These are phyloP conservation scores for Coccomyxa sp. DNA, from an alignment of 139 green algal species.

Conservation along the genomic window DNA sequence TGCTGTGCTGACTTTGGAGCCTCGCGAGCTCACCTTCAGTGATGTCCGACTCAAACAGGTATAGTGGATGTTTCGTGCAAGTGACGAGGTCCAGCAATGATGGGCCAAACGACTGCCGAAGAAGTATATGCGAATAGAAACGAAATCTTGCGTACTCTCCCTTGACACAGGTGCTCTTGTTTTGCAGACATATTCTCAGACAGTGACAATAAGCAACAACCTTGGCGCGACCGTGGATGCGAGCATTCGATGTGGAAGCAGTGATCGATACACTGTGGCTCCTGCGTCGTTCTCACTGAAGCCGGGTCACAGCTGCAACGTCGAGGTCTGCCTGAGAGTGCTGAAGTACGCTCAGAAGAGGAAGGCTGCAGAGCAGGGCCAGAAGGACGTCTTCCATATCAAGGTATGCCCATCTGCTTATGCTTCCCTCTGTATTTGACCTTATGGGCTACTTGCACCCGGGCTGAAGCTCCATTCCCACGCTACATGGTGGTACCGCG, in stretches of 20 bases:
- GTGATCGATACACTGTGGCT: slow-evolving; percentile 54
- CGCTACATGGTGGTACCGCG: too few species aligned
- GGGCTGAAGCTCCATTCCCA: too few species aligned
- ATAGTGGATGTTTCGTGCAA: neutral
- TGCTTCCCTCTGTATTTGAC: too few species aligned
- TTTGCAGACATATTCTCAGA: slow-evolving; percentile 51
- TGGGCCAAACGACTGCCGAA: neutral
- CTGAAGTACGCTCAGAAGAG: slow-evolving; percentile 54
- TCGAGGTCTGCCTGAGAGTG: slow-evolving; percentile 52
- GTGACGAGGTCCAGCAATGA: neutral
- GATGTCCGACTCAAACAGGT: slow-evolving; percentile 36
- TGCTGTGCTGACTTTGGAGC: slow-evolving; percentile 12
- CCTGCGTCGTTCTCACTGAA: slow-evolving; percentile 46
- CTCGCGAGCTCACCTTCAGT: slow-evolving; percentile 33
- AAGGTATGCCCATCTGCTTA: slow-evolving; percentile 59
- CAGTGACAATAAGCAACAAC: slow-evolving; percentile 54
- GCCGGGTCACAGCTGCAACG: slow-evolving; percentile 17
- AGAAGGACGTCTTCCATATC: slow-evolving; percentile 73
- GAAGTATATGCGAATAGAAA: neutral
- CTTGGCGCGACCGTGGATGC: slow-evolving; percentile 49
- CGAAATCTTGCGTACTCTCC: neutral
- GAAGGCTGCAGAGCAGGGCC: slow-evolving; percentile 52
- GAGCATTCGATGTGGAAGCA: slow-evolving; percentile 51
- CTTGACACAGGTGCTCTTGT: too few species aligned
- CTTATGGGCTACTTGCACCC: too few species aligned